These are phyloP conservation scores for Chlamydomonas reinhardtii DNA, from an alignment of 163 green algal species.

Conservation along the genomic window DNA sequence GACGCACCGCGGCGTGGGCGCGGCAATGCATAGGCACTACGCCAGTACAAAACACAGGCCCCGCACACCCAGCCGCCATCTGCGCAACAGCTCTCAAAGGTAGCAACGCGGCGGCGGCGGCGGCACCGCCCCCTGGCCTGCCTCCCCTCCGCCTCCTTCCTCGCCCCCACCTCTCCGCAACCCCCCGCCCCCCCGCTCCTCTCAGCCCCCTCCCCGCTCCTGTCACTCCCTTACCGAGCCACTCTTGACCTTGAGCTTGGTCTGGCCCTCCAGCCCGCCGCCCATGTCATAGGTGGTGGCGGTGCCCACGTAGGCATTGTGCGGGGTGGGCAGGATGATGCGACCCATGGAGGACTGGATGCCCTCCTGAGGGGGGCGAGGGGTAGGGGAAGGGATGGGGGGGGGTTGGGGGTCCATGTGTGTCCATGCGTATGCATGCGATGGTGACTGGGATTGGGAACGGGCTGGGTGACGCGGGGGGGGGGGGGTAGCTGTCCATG, in stretches of 20 bases:
- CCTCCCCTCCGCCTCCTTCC: no score
- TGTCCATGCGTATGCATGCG: not conserved
- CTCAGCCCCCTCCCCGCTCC: not conserved
- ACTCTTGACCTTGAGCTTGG: slow-evolving; percentile 53
- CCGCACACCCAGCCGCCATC: no score
- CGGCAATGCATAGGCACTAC: no score
- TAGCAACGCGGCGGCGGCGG: no score
- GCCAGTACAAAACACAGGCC: no score
- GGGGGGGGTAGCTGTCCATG: no score
- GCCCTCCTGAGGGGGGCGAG: slow-evolving; percentile 57
- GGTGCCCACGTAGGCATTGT: slow-evolving; percentile 44
- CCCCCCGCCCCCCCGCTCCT: not conserved
- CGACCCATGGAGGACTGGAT: slow-evolving; percentile 68
- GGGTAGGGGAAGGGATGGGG: not conserved
- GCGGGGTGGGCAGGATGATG: slow-evolving; percentile 64
- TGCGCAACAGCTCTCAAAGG: no score
- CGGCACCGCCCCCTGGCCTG: no score
- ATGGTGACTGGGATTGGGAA: no score
- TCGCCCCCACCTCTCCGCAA: no score
- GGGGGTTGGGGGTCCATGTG: not conserved
- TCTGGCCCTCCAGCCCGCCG: slow-evolving; percentile 48
- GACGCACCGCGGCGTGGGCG: no score
- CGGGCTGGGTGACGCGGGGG: no score
- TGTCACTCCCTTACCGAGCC: not conserved
- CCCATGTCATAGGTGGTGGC: slow-evolving; percentile 53